These are phyloP conservation scores for Hirsutella thompsonii DNA, from an alignment of 2,329 filamentous ascomycete genomes.

Conservation along the genomic window DNA sequence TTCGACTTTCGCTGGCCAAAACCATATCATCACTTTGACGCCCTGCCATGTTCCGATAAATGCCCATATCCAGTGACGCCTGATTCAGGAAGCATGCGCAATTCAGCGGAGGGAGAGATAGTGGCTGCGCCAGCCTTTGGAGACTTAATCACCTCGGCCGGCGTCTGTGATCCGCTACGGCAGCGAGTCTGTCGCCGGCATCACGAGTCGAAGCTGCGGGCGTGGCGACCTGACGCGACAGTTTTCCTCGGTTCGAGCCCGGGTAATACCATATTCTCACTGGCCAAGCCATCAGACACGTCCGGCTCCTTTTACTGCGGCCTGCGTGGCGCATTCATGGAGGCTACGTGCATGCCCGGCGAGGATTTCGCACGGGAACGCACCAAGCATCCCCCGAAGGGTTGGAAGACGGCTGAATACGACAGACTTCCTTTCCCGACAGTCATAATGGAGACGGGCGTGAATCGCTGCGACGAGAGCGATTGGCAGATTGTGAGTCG, in stretches of 20 bases:
- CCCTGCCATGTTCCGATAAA: slow-evolving; percentile 28
- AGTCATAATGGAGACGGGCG: slow-evolving; percentile 18
- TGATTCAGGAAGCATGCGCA: neutral
- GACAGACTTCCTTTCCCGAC: neutral
- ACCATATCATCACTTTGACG: slow-evolving; percentile 33
- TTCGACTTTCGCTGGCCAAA: slow-evolving; percentile 41
- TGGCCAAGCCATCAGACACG: slow-evolving; percentile 32
- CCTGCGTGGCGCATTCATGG: slow-evolving; percentile 31
- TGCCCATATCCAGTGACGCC: neutral
- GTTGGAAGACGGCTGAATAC: slow-evolving; percentile 11
- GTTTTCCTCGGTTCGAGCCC: slow-evolving; percentile 26
- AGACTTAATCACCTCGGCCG: neutral
- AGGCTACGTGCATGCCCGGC: slow-evolving; percentile 21
- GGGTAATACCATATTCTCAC: slow-evolving; percentile 27
- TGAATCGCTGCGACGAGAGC: slow-evolving; percentile 12
- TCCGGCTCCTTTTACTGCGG: slow-evolving; percentile 37
- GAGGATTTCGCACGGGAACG: slow-evolving; percentile 7
- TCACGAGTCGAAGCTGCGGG: slow-evolving; percentile 23
- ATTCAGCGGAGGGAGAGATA: neutral
- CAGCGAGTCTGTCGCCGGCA: slow-evolving; percentile 34
- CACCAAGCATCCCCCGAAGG: slow-evolving; percentile 8
- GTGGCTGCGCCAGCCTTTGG: neutral
- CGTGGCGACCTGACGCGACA: slow-evolving; percentile 36
- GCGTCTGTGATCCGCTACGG: slow-evolving; percentile 19
- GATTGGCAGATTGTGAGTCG: neutral